Conservation (phyloP, 345 rosid species). For the Eucalyptus cloeziana region DNA sequence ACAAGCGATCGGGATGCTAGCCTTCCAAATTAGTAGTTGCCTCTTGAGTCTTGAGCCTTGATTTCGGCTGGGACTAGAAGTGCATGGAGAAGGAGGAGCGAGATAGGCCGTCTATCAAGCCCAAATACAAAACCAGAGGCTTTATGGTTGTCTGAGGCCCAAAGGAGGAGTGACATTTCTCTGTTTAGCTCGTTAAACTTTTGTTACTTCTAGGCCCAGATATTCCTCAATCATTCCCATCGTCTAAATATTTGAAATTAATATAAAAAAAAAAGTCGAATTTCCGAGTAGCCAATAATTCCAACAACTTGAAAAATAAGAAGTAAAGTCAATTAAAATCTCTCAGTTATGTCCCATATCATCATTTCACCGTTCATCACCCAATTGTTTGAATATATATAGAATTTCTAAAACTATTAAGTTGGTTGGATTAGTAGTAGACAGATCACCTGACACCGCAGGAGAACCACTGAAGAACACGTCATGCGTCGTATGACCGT, state of each 20-base stretch:
- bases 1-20: not conserved
- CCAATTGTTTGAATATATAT: not conserved
- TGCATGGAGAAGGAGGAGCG: not conserved
- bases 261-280: not conserved
- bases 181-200: not conserved
- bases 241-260: not conserved
- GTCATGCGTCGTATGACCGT: accelerated
- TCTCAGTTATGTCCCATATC: not conserved
- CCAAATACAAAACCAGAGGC: not conserved
- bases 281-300: not conserved
- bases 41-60: not conserved
- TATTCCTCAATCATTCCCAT: not conserved
- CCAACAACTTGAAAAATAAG: not conserved
- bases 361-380: not conserved
- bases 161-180: not conserved
- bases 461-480: not conserved
- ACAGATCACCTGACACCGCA: accelerated
- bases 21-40: not conserved
- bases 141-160: not conserved
- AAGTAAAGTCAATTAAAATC: not conserved
- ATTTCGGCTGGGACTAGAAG: not conserved
- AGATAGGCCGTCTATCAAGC: not conserved
- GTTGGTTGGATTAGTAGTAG: not conserved
- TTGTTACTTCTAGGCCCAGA: not conserved
- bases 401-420: not conserved